Evolutionary conservation across 495 filamentous ascomycete species (phyloP), one percentile per base, ranked within the genome.

Genomic region (Hypoxylon cercidicola): DNA sequence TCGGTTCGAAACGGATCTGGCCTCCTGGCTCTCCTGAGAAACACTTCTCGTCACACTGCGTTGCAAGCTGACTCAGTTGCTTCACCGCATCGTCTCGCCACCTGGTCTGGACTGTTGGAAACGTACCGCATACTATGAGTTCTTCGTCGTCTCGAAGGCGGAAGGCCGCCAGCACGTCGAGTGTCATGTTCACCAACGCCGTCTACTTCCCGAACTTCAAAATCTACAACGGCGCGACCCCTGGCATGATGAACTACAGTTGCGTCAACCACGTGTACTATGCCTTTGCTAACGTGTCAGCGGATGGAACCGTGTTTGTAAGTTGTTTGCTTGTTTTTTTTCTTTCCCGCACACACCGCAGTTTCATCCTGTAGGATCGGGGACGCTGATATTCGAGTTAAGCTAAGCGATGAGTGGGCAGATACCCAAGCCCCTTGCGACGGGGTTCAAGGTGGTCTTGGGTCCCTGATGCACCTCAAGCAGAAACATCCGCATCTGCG

Each of bases 161-260:
- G 54, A 75, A 79, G 51, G 32, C 72, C 5, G 52, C 71, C 11
- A 78, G 73, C 64, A 72, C 72, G 25, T 69, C 77, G 23, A 78
- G 68, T 44, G 77, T 84, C 39, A 85, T 85, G 77, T 83, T 82
- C 69, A 82, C 79, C 55, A 96, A 96, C 75, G 92, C 89, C 18
- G 89, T 91, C n/a, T 96, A 95, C 75, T 96, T 93, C 79, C 92
- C 93, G 3, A 96, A 95, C 74, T 91, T 89, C 84, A 81, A 88
- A 45, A 85, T 94, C 30, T 94, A 95, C 74, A 82, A 82, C 55
- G 85, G 90, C 68, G 87, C 92, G 62, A 87, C 91, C 18, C 93
- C 93, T 1, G 92, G 89, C 0, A 87, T 87, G 13, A 76, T 97
- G 60, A 89, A 91, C 74, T 82, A 83, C 64, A 73, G 75, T 37